Conservation (phyloP, 2,329 filamentous ascomycete genomes). For the Claviceps maximensis region DNA sequence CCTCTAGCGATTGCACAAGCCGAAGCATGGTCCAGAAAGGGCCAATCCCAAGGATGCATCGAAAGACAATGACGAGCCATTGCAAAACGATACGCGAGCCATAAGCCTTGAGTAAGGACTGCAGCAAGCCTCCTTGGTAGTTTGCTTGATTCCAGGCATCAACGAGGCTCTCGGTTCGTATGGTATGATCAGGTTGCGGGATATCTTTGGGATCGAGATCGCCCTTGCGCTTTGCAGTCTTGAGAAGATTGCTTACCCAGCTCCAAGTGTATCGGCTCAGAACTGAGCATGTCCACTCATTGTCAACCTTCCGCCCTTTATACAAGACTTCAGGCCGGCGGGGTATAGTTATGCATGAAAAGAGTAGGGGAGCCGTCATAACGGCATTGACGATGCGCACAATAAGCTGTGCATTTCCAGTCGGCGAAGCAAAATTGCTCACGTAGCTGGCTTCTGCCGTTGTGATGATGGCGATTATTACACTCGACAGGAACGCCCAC, state of each 20-base stretch:
- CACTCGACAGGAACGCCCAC: slow-evolving; percentile 34
- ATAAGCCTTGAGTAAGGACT: slow-evolving; percentile 46
- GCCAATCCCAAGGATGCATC: slow-evolving; percentile 48
- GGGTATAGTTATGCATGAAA: slow-evolving; percentile 43
- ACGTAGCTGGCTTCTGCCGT: slow-evolving; percentile 31
- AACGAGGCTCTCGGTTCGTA: slow-evolving; percentile 36
- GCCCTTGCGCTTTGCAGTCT: slow-evolving; percentile 40
- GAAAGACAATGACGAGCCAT: slow-evolving; percentile 39
- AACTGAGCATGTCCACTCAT: slow-evolving; percentile 46
- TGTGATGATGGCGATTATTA: slow-evolving; percentile 29
- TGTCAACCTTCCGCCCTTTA: slow-evolving; percentile 47
- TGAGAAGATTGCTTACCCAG: slow-evolving; percentile 47
- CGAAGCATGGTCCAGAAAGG: slow-evolving; percentile 58
- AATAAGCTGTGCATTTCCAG: slow-evolving; percentile 28
- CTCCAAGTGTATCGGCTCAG: slow-evolving; percentile 50
- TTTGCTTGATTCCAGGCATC: slow-evolving; percentile 34
- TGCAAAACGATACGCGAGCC: slow-evolving; percentile 42
- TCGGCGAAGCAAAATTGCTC: slow-evolving; percentile 16
- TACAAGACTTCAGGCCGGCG: slow-evolving; percentile 55
- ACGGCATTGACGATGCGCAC: slow-evolving; percentile 33
- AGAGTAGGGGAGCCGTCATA: slow-evolving; percentile 28
- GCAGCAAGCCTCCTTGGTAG: slow-evolving; percentile 42
- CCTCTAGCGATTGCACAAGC: slow-evolving; percentile 52
- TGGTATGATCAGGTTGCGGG: slow-evolving; percentile 43
- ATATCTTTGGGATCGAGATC: slow-evolving; percentile 50